Evolutionary conservation across 2,329 filamentous ascomycete species (phyloP), one percentile per base, ranked within the genome.

Genomic region (Botrytis tulipae): DNA sequence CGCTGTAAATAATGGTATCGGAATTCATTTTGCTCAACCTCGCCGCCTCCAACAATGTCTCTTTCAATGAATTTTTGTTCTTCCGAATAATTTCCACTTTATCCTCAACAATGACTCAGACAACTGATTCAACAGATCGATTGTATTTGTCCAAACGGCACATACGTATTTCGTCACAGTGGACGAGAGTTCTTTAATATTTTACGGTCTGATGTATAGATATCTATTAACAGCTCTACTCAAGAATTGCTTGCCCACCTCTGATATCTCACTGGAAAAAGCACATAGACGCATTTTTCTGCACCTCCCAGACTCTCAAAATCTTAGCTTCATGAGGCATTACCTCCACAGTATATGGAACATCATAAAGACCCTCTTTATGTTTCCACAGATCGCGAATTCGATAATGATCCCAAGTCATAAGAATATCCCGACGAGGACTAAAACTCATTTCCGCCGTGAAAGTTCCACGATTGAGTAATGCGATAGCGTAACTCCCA

Each of bases 331-430:
- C 76, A 54, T 77, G 75, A 3, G 75, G 72, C 70, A 76, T 75
- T 14, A 77, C 77, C 35, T 78, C 76, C 22, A 75, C 67, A 8
- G 71, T 74, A 51, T 76, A 78, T 3, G 77, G 74, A 61, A 77
- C 65, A 75, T 77, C 76, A 63, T 76, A 77, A 32, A 73, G 57
- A 5, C 76, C 76, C 18, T 77, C 75, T 51, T 76, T 74, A 25
- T 78, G 75, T 59, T 76, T 77, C 76, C 77, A 78, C 10, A 77
- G 44, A 73, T 78, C 77, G 7, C 77, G 68, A 32, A 78, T 51
- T 12, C 69, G 66, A 73, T 73, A 78, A 32, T 70, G 62, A 59
- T 77, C 69, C 76, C 75, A 78, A 29, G 63, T 60, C 57, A 76
- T 66, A 0, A 69, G 71, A 16, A 78, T 51, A 66, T 78, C 76